Base-by-base conservation (phyloP, 2,329 filamentous ascomycete species). In the Alternaria hordeiaustralica region DNA sequence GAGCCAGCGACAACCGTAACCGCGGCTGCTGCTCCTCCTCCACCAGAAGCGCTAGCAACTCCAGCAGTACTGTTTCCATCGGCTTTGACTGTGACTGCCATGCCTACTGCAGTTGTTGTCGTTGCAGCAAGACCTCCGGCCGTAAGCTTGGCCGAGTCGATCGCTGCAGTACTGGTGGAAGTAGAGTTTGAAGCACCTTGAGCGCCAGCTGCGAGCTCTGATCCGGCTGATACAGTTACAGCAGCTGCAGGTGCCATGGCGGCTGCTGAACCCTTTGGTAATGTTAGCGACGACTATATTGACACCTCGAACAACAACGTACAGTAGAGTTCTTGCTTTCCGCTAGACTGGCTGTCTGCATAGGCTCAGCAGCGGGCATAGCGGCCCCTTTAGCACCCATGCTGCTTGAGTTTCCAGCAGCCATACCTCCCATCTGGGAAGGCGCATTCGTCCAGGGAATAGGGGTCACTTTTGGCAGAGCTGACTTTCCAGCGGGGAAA, bases 1-100 rank as follows among this genome's bases (percentile, higher is more conserved):
- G 69, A 70, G 56, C 50, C 63, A n/a, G 75, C 75, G 6, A 69
- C 65, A 3, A 75, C 71, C 10, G 65, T 68, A 9, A 75, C 69
- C 9, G 66, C 55, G 15, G 63, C 18, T 10, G 5, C 62, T 67
- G 59, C 54, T 15, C 54, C 53, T 26, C 44, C 44, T 7, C 41
- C 36, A 28, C 45, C 25, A 18, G 56, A 11, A 15, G 43, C 43
- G 18, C 50, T 51, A 6, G 15, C 61, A 20, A 41, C 36, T 41
- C 50, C 65, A 65, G 25, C 33, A 9, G 58, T 46, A 15, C n/a
- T 44, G 41, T 58, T 59, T 20, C 55, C 50, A 18, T 49, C 65
- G 7, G 71, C 72, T 18, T 68, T 11, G 8, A 74, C 71, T 41
- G 69, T 73, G 41, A 76, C 60, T 36, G 66, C 58, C 23, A 54